Evolutionary conservation across 495 filamentous ascomycete genomes (phyloP).

Genomic region (Neurospora intermedia): DNA sequence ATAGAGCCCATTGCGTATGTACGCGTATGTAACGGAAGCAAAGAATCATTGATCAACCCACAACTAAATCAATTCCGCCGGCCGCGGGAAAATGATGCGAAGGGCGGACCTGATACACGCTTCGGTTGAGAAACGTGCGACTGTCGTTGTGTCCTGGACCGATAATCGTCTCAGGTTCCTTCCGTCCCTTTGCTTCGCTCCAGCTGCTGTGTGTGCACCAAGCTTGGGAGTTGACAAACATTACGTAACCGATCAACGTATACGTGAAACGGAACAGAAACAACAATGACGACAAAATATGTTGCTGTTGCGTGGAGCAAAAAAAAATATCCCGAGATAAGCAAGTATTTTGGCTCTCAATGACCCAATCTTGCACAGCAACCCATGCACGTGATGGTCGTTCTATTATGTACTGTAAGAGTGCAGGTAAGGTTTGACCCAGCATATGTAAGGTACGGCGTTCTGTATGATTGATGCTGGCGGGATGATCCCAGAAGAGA

Average conservation of each 20-base stretch:
- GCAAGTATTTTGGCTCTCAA: neutral
- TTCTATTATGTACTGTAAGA: neutral
- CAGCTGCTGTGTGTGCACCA: neutral
- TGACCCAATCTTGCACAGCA: neutral
- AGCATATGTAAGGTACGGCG: neutral
- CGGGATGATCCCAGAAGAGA: neutral
- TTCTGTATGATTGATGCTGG: neutral
- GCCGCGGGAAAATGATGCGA: neutral
- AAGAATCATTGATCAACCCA: neutral
- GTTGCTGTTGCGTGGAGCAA: neutral
- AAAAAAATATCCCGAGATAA: neutral
- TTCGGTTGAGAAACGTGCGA: neutral
- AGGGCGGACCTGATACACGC: neutral
- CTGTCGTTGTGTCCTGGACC: neutral
- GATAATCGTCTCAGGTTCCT: neutral
- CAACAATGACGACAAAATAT: neutral
- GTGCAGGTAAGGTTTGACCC: neutral
- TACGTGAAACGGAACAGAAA: neutral
- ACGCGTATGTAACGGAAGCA: neutral
- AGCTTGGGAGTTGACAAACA: neutral
- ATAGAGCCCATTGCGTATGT: neutral
- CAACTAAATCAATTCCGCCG: neutral
- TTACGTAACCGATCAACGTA: neutral
- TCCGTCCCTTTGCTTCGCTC: neutral
- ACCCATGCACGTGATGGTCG: neutral